Evolutionary conservation across 306 rosid species (phyloP), one percentile per base, ranked within the genome.

Genomic region (Quercus parvula): DNA sequence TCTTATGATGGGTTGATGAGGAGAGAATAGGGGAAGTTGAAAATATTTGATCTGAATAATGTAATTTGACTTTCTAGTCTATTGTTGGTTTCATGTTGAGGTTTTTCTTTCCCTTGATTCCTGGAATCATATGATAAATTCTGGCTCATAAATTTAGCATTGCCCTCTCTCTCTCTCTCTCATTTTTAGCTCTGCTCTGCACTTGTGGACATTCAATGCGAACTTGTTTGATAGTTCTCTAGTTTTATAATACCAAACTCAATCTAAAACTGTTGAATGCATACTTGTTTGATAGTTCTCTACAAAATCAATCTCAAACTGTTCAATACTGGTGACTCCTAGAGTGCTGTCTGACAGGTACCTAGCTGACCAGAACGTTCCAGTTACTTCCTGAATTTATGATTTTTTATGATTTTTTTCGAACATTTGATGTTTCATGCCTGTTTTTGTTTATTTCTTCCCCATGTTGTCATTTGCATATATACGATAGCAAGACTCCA

Each of bases 41-140:
- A 49, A 12, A 49, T 13, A 13, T 49, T 49, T 49, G 54, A 3
- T 2, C 54, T 44, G 56, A 88, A 85, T 75, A 55, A 76, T 81
- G 81, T 81, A 63, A 61, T 71, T 74, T 71, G 46, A 17, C 6
- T 8, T 22, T 22, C 64, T 63, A 70, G 59, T 56, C 19, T 25
- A 5, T 52, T 41, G 64, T 62, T 51, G 41, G 46, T 79, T 66
- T 80, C 81, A 73, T 70, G 85, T 72, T 46, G 84, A 80, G 70
- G 57, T 70, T 24, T 61, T 77, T 79, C 27, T 68, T 74, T 38
- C 56, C 77, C 20, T 76, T 38, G 62, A 15, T 72, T 68, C 35
- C 68, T 44, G 73, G 56, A 31, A 59, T 74, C 25, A 46, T 68
- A 25, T 74, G 59, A 27, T 78, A 49, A 35, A 57, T 75, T 77